Conservation (phyloP, 352 stramenopile genomes). For the Globisporangium barbulae region DNA sequence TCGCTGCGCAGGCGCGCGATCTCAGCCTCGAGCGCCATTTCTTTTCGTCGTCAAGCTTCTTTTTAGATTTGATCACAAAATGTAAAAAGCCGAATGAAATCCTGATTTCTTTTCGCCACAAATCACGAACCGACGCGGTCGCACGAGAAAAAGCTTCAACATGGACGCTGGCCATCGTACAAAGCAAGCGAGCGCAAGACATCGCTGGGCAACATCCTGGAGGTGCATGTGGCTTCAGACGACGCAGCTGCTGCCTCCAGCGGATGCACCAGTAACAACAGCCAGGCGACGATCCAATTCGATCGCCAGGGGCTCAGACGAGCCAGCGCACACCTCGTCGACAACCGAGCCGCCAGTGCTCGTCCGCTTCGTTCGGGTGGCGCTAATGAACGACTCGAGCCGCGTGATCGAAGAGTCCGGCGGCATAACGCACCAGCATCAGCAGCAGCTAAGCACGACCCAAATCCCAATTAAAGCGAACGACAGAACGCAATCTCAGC, state of each 20-base stretch:
- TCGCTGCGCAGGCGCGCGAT: constrained; percentile 41
- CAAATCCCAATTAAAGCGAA: background rate
- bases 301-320: background rate
- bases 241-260: background rate
- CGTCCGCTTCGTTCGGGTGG: constrained; percentile 43
- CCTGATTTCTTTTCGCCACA: no score
- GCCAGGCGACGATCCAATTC: background rate
- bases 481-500: background rate
- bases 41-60: constrained; percentile 13
- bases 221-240: background rate
- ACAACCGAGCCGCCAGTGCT: constrained; percentile 12
- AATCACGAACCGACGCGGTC: no score
- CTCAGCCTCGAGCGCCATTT: constrained; percentile 30
- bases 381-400: constrained; percentile 32
- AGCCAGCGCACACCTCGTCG: background rate
- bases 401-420: constrained; percentile 24
- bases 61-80: no score
- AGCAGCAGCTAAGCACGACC: constrained; percentile 9
- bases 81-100: no score
- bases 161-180: background rate
- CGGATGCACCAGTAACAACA: background rate
- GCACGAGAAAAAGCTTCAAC: background rate
- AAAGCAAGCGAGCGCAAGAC: constrained; percentile 10
- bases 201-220: constrained; percentile 37
- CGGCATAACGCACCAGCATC: constrained; percentile 25